Base-by-base conservation (phyloP, 805 yeast species). In the Scheffersomyces stipitis region DNA sequence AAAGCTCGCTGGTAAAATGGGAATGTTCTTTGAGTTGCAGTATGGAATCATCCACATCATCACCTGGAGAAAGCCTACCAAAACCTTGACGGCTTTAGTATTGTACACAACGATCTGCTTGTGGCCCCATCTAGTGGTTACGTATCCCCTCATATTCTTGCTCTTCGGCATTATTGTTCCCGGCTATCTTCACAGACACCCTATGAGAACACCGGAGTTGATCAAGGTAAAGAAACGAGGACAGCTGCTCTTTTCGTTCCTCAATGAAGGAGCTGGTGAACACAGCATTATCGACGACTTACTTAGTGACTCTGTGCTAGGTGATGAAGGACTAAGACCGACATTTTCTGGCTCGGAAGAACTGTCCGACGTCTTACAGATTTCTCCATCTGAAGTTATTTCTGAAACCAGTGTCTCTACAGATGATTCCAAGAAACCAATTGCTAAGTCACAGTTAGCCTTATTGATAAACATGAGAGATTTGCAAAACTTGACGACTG, bases 21-120 rank as follows among this genome's bases (percentile, higher is more conserved):
- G 81, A 18, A 62, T 66, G 0, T 50, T 84, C 7, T 82, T 85
- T 47, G 72, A 65, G 28, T 38, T 80, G 2, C 91, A 85, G 48
- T 82, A 81, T 46, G 78, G 80, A 2, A 28, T 82, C 1, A 66
- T 81, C 5, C 75, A 78, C 33, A 53, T 85, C 1, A 40, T 86
- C 16, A 75, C 86, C 4, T 90, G 97, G 97, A 76, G 80, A 41
- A 68, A 72, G 18, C 90, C 95, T 0, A 68, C 85, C 0, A 73
- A 78, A 42, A 89, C 96, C 0, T 45, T 89, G 4, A 66, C 83
- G 0, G 54, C 67, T 15, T 59, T 87, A 36, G 63, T 82, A 4
- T 43, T 79, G 1, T 81, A 83, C 45, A 81, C 96, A 0, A 69
- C 79, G 41, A 64, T 81, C 1, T 84, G 93, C 49, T 58, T 82